Base-by-base conservation (phyloP, 306 rosid genomes). In the Prunus mume region DNA sequence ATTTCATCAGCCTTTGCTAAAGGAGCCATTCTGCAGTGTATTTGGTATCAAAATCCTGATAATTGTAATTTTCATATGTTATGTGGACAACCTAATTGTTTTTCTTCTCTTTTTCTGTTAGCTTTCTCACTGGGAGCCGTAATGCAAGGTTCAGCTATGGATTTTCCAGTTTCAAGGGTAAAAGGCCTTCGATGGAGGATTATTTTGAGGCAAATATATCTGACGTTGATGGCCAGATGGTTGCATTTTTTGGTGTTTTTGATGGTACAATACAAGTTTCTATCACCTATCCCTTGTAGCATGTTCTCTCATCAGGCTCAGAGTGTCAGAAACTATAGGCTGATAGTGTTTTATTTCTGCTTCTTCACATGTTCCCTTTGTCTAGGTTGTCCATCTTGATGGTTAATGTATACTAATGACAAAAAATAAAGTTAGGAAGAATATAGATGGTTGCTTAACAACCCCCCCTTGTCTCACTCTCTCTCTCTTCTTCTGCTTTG, bases 141-240 rank as follows among this genome's bases (percentile, higher is more conserved):
- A 88, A 74, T 71, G 92, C 90, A 79, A 90, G 78, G 79, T 90
- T 93, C 87, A 90, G 90, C 84, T 93, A 93, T 84, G 97, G 96
- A 55, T 93, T 89, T 90, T 89, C 96, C 70, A 93, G 96, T 83
- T 89, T 90, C 87, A 90, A 90, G 85, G 97, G 97, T 54, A 93
- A 93, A 81, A 87, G 97, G 74, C 76, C 97, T 80, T 93, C 96
- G 10, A 93, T 93, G 97, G 97, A 93, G 90, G 97, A 93, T 83
- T 93, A 87, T 85, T 93, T 81, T 69, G 97, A 87, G 89, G 88
- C 94, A 43, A 86, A 64, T 25, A 86, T 88, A 72, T 89, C 93
- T 41, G 97, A 90, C 79, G 83, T 93, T 57, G 93, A 93, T 81
- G 97, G 94, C 68, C 94, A 93, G 76, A 89, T 74, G 88, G 97